phyloP scores from a whole-genome alignment of 495 filamentous ascomycete genomes.

The Pseudomonodictys pantanalensis region DNA sequence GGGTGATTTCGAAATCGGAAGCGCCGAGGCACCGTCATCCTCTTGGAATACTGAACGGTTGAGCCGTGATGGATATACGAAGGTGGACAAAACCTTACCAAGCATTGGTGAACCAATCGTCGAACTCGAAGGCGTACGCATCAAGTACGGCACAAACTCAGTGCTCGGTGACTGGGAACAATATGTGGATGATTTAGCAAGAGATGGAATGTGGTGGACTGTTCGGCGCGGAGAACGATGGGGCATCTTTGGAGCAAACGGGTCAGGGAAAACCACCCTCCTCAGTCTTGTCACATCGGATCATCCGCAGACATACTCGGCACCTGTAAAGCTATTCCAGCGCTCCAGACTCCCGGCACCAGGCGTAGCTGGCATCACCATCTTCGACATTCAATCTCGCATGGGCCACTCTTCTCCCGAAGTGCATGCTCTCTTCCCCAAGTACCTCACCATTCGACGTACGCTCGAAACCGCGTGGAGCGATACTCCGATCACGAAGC shows the following conservation, averaged over 20 bases:
- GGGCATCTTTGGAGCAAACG: slow-evolving; percentile 90
- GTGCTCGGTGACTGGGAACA: slow-evolving; percentile 79
- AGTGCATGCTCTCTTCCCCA: slow-evolving; percentile 89
- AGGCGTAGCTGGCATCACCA: slow-evolving; percentile 71
- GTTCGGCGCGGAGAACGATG: slow-evolving; percentile 80
- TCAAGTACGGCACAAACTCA: slow-evolving; percentile 73
- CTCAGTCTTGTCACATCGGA: slow-evolving; percentile 91
- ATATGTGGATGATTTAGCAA: slow-evolving; percentile 45
- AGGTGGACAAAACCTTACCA: slow-evolving; percentile 18
- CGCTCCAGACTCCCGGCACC: slow-evolving; percentile 71
- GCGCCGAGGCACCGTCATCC: slow-evolving; percentile 3
- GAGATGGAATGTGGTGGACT: slow-evolving; percentile 73
- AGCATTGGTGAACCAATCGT: slow-evolving; percentile 62
- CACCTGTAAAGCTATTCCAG: slow-evolving; percentile 81
- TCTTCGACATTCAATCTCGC: slow-evolving; percentile 86
- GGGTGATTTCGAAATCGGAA: slow-evolving; percentile 44
- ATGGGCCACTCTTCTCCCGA: slow-evolving; percentile 93
- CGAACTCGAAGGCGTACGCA: slow-evolving; percentile 77
- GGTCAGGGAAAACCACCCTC: slow-evolving; percentile 87
- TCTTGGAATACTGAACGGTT: slow-evolving; percentile 12
- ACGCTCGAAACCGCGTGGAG: slow-evolving; percentile 82
- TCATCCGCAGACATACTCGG: slow-evolving; percentile 89
- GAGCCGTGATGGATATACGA: slow-evolving; percentile 37
- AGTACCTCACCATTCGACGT: slow-evolving; percentile 67
- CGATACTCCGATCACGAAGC: slow-evolving; percentile 74